Base-by-base conservation (phyloP, 2,329 filamentous ascomycete genomes). In the Diplodia mutila region DNA sequence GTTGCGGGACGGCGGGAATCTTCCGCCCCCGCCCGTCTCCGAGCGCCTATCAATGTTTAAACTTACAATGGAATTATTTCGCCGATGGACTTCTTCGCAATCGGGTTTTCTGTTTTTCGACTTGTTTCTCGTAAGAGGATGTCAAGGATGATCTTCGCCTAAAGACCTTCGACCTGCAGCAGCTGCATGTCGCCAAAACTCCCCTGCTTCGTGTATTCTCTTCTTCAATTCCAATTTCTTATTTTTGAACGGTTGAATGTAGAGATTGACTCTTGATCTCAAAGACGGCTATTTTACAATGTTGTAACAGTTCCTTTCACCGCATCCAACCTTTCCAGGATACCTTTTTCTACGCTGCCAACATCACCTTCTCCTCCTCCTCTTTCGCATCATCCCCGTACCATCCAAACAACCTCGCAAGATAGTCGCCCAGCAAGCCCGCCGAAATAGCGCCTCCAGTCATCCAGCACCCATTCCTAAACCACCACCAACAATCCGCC, bases 401-500 rank as follows among this genome's bases (percentile, higher is more conserved):
- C 65, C 65, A 67, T 7, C 67, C 67, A 37, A 61, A 21, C 16
- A 69, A 39, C 21, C 49, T 73, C 2, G 72, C 72, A 7, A 73
- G 37, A 74, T 89, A 89, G 69, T 89, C 87, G 14, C 81, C 82
- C 42, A 83, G 72, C 69, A 89, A 74, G 3, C 87, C 87, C 37
- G 85, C 66, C 18, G 84, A 81, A 66, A 89, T 87, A 1, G 81
- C 85, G 21, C 87, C 86, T 25, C 87, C 87, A 21, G 87, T 89
- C 68, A 89, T 80, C 81, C 86, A 86, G 48, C 85, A 86, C 4
- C 87, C 87, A 66, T 87, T 85, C 67, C 82, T 85, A 72, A 89
- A 89, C 87, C 87, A 89, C 82, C 85, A 87, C 85, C 86, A 88
- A 71, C 87, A 89, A 71, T 86, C 83, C 69, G 80, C 78, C 59